A percentile compares a stretch with the other conserved stretches of the same genome.
phyloP scores from a whole-genome alignment of 2,329 filamentous ascomycete species.

The Penicillium sp. region DNA sequence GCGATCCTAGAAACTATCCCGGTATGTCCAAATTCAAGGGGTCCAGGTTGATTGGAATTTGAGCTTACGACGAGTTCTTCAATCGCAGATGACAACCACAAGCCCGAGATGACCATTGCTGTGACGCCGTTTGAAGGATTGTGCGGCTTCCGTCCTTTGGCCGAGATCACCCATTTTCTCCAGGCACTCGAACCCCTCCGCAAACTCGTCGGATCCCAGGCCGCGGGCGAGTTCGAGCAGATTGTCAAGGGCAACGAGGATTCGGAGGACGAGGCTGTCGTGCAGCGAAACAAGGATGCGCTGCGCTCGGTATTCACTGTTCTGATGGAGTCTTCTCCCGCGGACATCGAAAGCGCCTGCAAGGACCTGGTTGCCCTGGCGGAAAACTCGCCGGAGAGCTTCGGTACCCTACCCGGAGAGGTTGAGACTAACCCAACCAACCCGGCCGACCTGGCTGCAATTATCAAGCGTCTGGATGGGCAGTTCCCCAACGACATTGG shows the following conservation, averaged over 20 bases:
- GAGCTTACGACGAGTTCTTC: not conserved
- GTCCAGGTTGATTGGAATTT: not conserved
- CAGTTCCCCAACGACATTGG: slow-evolving; percentile 91
- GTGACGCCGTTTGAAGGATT: slow-evolving; percentile 94
- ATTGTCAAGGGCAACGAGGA: slow-evolving; percentile 57
- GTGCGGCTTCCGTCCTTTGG: slow-evolving; percentile 87
- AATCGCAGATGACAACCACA: slow-evolving; percentile 85
- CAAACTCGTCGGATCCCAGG: slow-evolving; percentile 58
- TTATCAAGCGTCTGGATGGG: slow-evolving; percentile 73
- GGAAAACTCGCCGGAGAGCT: slow-evolving; percentile 64
- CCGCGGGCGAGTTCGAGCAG: slow-evolving; percentile 55
- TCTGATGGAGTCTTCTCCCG: slow-evolving; percentile 74
- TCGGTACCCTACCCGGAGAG: slow-evolving; percentile 57
- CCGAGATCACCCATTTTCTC: slow-evolving; percentile 84
- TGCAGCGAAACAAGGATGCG: slow-evolving; percentile 70
- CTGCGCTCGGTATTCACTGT: slow-evolving; percentile 72
- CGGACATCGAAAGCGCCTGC: slow-evolving; percentile 63
- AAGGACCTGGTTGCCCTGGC: slow-evolving; percentile 70
- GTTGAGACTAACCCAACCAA: slow-evolving; percentile 37
- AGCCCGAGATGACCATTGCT: slow-evolving; percentile 98
- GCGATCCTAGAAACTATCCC: slow-evolving; percentile 90
- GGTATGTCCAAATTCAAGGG: slow-evolving; percentile 34
- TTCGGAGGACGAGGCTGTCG: slow-evolving; percentile 45
- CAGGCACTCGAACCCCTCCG: slow-evolving; percentile 63
- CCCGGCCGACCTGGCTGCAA: slow-evolving; percentile 65